Conservation (phyloP, 2,329 filamentous ascomycete species). For the Amesomyces nigricolor region DNA sequence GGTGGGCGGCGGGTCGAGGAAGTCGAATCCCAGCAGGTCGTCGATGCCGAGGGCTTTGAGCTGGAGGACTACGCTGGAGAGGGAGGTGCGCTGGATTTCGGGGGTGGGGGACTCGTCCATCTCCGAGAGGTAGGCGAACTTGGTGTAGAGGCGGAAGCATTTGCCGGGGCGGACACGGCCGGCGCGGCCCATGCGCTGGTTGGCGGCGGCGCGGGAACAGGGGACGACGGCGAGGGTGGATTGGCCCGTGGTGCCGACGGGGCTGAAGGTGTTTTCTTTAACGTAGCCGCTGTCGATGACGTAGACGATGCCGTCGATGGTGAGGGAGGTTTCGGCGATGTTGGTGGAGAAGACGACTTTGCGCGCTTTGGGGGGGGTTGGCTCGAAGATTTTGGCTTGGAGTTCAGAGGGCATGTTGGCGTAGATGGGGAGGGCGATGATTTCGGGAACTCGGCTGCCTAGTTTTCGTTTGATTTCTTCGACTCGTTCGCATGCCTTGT, state of each 20-base stretch:
- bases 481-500: conserved; percentile 76
- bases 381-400: conserved; percentile 91
- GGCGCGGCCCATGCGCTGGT: conserved; percentile 87
- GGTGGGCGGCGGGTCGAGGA: conserved; percentile 87
- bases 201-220: conserved; percentile 84
- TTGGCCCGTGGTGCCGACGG: conserved; percentile 70
- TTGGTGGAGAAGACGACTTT: conserved; percentile 96
- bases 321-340: conserved; percentile 92
- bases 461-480: conserved; percentile 82
- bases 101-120: conserved; percentile 88
- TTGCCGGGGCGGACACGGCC: conserved; percentile 89
- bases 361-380: conserved; percentile 74
- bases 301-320: conserved; percentile 92
- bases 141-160: conserved; percentile 89
- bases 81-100: conserved; percentile 85
- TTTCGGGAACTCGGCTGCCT: conserved; percentile 74
- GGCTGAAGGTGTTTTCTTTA: conserved; percentile 92
- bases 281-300: conserved; percentile 94
- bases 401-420: conserved; percentile 86
- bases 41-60: conserved; percentile 89
- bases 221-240: conserved; percentile 86
- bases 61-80: conserved; percentile 76
- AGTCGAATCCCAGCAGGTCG: conserved; percentile 88
- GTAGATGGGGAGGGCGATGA: conserved; percentile 91
- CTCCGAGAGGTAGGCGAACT: conserved; percentile 91